phyloP scores from a whole-genome alignment of 257 asterid species.

The Cinchona pubescens region DNA sequence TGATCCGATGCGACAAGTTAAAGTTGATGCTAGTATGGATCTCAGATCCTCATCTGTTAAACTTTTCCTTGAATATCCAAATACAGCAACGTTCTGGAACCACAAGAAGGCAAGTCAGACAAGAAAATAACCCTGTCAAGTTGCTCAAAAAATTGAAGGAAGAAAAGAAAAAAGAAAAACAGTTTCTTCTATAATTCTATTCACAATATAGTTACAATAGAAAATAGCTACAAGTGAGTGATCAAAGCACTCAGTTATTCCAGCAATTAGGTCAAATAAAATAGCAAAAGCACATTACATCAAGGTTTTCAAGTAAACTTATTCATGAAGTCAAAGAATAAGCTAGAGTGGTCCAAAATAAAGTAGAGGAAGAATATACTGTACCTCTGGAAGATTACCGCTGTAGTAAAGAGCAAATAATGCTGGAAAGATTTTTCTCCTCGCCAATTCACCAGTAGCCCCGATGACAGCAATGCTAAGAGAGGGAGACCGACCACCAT shows the following conservation, averaged over 20 bases:
- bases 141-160: background rate
- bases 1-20: conserved; percentile 54
- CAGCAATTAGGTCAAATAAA: background rate
- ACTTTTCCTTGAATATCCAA: conserved; percentile 44
- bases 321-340: background rate
- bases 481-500: conserved; percentile 24
- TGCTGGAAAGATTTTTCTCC: conserved; percentile 52
- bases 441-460: conserved; percentile 57
- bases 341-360: background rate
- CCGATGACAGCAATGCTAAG: conserved; percentile 53
- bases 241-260: background rate
- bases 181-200: background rate
- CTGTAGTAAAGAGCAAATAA: conserved; percentile 46
- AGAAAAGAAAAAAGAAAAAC: too few species aligned
- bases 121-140: background rate
- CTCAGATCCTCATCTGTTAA: conserved; percentile 43
- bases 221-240: background rate
- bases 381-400: conserved; percentile 53
- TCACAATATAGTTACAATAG: background rate
- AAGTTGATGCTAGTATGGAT: conserved; percentile 45
- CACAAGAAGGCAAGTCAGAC: conserved; percentile 16
- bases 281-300: background rate
- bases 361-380: background rate
- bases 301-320: background rate
- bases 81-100: conserved; percentile 40